Conservation (phyloP, 1,284 basidiomycete genomes). For the Moesziomyces antarcticus region DNA sequence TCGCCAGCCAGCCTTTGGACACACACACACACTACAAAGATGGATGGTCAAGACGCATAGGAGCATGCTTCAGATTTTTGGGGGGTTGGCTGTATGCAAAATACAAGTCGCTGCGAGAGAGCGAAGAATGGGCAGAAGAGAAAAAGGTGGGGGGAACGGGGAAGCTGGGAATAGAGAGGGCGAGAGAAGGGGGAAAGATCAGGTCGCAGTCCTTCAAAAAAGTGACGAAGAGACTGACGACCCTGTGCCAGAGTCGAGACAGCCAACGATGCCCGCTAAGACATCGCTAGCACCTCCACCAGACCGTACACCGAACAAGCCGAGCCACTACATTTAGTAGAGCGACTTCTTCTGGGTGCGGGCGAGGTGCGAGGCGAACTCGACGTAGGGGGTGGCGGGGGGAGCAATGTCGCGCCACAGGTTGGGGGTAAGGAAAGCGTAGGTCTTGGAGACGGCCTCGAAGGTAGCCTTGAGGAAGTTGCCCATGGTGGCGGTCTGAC, state of each 20-base stretch:
- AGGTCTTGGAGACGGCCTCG: conserved; percentile 96
- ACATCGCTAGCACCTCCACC: background rate
- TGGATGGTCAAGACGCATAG: conserved; percentile 32
- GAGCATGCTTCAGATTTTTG: conserved; percentile 42
- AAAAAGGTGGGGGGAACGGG: conserved; percentile 19
- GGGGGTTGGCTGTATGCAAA: conserved; percentile 35
- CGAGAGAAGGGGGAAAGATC: conserved; percentile 18
- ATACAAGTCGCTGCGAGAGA: conserved; percentile 22
- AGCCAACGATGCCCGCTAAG: conserved; percentile 2
- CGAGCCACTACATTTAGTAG: conserved; percentile 36
- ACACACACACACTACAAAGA: no score
- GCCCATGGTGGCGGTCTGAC: conserved; percentile 98
- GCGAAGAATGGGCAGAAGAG: conserved; percentile 5
- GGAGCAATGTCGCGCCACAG: conserved; percentile 91
- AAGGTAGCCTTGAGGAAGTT: conserved; percentile 99
- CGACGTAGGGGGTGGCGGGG: conserved; percentile 71
- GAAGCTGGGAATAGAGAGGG: conserved; percentile 45
- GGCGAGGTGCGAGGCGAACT: conserved; percentile 65
- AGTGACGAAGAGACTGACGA: background rate
- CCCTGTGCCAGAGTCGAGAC: background rate
- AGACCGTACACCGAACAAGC: background rate
- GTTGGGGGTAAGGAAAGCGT: conserved; percentile 95
- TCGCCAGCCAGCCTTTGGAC: no score
- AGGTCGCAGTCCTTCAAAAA: conserved; percentile 8
- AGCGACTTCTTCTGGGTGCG: conserved; percentile 62